Evolutionary conservation across 2,329 filamentous ascomycete genomes (phyloP).

Genomic region (Periconia sp.): DNA sequence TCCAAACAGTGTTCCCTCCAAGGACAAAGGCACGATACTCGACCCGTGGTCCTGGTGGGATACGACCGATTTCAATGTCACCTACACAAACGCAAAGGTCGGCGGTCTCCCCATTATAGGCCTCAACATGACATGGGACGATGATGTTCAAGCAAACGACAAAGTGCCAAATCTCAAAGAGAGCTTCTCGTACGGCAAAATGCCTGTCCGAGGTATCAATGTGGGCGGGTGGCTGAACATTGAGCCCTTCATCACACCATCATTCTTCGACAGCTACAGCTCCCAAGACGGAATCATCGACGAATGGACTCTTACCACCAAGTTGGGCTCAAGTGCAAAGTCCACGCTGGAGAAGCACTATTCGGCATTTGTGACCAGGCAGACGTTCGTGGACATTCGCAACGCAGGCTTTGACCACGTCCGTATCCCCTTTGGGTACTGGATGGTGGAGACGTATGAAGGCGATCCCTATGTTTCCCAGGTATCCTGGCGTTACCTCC

Average conservation of each 20-base stretch:
- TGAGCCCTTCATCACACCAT: constrained; percentile 95
- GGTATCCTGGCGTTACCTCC: constrained; percentile 89
- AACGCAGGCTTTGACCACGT: constrained; percentile 93
- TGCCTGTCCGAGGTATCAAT: constrained; percentile 87
- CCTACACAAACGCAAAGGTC: constrained; percentile 84
- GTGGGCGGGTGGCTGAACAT: constrained; percentile 92
- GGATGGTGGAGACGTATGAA: constrained; percentile 86
- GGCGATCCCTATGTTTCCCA: constrained; percentile 86
- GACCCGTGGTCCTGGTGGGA: constrained; percentile 94
- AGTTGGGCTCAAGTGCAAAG: constrained; percentile 72
- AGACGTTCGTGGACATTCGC: constrained; percentile 83
- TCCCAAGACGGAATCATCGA: constrained; percentile 73
- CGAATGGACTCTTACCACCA: constrained; percentile 78
- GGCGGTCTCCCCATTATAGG: constrained; percentile 93
- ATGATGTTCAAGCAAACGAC: constrained; percentile 77
- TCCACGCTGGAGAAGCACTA: constrained; percentile 87
- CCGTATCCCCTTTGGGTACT: constrained; percentile 95
- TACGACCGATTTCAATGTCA: constrained; percentile 90
- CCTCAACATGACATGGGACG: constrained; percentile 83
- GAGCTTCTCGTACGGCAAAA: constrained; percentile 77
- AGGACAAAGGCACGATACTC: constrained; percentile 75
- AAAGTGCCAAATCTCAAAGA: constrained; percentile 80
- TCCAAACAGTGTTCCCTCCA: constrained; percentile 53
- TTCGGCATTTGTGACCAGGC: constrained; percentile 82
- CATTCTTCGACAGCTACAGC: constrained; percentile 76